Percentiles rank a stretch among this genome's conserved stretches.
phyloP scores from a whole-genome alignment of 2,329 filamentous ascomycete species.

The Talaromyces atroroseus region DNA sequence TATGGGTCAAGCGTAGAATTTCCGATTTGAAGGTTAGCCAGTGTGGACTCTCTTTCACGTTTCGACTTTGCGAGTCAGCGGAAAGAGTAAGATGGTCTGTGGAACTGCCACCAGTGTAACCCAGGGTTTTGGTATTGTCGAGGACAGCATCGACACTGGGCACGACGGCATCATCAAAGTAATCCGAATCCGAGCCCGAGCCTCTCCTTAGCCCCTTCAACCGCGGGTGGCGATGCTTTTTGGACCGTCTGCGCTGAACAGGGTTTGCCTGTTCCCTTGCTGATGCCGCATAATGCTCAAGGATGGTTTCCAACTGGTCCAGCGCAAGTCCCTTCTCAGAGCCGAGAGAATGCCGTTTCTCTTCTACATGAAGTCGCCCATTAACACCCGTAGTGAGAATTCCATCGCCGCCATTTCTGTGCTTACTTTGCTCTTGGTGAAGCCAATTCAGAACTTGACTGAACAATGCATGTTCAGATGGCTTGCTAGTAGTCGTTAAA shows the following conservation, averaged over 20 bases:
- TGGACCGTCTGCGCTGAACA: conserved; percentile 20
- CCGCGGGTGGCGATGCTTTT: conserved; percentile 28
- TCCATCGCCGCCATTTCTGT: conserved; percentile 47
- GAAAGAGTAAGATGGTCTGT: conserved; percentile 39
- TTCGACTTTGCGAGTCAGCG: conserved; percentile 41
- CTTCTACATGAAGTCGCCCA: conserved; percentile 15
- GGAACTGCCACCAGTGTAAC: conserved; percentile 59
- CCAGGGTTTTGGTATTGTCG: conserved; percentile 85
- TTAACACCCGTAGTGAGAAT: conserved; percentile 36
- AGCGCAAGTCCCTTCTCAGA: conserved; percentile 69
- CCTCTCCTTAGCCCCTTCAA: conserved; percentile 34
- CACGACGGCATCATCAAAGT: conserved; percentile 74
- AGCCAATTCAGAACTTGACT: conserved; percentile 79
- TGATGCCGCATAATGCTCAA: conserved; percentile 35
- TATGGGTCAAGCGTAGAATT: conserved; percentile 83
- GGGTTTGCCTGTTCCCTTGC: conserved; percentile 21
- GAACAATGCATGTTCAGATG: conserved; percentile 45
- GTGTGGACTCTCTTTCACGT: conserved; percentile 64
- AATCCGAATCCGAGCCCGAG: conserved; percentile 79
- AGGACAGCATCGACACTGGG: conserved; percentile 78
- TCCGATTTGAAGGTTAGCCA: conserved; percentile 90
- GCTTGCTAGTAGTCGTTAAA: conserved; percentile 12
- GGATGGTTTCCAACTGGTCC: conserved; percentile 73
- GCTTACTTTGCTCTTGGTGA: conserved; percentile 68
- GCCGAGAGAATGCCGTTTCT: conserved; percentile 49